Base-by-base conservation (phyloP, 441 rosid genomes). In the Populus hybrid region DNA sequence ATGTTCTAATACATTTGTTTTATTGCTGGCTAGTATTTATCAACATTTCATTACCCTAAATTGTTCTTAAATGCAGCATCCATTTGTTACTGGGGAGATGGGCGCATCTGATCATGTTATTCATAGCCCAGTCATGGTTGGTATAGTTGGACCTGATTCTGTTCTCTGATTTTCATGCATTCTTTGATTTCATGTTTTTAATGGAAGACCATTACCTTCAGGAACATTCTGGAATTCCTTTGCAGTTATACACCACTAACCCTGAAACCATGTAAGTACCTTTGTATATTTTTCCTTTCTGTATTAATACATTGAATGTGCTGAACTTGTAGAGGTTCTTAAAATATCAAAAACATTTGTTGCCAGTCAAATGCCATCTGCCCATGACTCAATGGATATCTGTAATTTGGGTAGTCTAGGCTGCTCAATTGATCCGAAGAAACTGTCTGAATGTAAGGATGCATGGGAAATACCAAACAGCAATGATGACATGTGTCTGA, bases 401-500 rank as follows among this genome's bases (percentile, higher is more conserved):
- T 93, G 94, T 80, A 88, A 91, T 82, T 68, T 90, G 89, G 94
- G 90, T 71, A 90, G 91, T 77, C 78, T 87, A 74, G 88, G 82
- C 74, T 81, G 79, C 82, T 86, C 93, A 80, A 77, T 79, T 75
- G 80, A 84, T 79, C 80, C 83, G n/a, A 85, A 79, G 75, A 87
- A 87, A 70, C 75, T 80, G 14, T 65, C 73, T 31, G 88, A 83
- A 83, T 38, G 74, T 29, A 81, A 78, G 59, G 74, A 83, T 18
- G 76, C 76, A 24, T 79, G 89, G 86, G 74, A 76, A 76, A 59
- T 71, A 75, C 81, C 75, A 65, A 72, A 73, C 45, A 68, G 82
- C 53, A 87, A 89, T 72, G 93, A 89, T 69, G 94, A 90, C 74
- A 89, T 90, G 93, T 91, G 93, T 83, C 87, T 83, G 88, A 81